Evolutionary conservation across 805 yeast genomes (phyloP).

Genomic region (Starmera dryadoides): DNA sequence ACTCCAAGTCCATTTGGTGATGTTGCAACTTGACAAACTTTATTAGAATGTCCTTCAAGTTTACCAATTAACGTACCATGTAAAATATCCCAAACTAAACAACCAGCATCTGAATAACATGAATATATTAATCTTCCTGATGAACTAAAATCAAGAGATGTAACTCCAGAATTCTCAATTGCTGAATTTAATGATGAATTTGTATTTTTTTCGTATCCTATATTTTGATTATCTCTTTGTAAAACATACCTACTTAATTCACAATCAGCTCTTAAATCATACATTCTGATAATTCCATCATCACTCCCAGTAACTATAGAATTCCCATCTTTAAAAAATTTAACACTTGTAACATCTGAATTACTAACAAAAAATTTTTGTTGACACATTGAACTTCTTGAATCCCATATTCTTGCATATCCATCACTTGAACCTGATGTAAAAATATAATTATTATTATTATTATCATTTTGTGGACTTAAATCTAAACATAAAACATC

Average conservation of each 20-base stretch:
- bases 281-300: conserved; percentile 63
- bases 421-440: conserved; percentile 68
- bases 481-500: conserved; percentile 52
- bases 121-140: conserved; percentile 72
- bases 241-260: conserved; percentile 45
- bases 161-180: conserved; percentile 60
- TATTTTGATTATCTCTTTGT: conserved; percentile 5
- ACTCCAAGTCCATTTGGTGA: conserved; percentile 73
- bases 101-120: conserved; percentile 70
- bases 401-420: conserved; percentile 59
- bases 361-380: conserved; percentile 48
- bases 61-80: conserved; percentile 58
- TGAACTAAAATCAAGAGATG: conserved; percentile 62
- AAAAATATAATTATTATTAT: conserved; percentile 28
- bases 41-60: conserved; percentile 56
- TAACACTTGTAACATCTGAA: conserved; percentile 56
- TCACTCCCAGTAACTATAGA: conserved; percentile 73
- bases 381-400: conserved; percentile 36
- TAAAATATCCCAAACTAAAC: conserved; percentile 72
- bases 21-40: conserved; percentile 54
- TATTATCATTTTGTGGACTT: conserved; percentile 11
- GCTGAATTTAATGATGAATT: conserved; percentile 19
- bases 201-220: conserved; percentile 11
- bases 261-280: conserved; percentile 74
- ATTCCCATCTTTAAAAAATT: conserved; percentile 63